A percentile compares a stretch with the other conserved stretches of the same genome.
Conservation (phyloP, 2,329 filamentous ascomycete genomes). For the Cladorrhinum sp. region DNA sequence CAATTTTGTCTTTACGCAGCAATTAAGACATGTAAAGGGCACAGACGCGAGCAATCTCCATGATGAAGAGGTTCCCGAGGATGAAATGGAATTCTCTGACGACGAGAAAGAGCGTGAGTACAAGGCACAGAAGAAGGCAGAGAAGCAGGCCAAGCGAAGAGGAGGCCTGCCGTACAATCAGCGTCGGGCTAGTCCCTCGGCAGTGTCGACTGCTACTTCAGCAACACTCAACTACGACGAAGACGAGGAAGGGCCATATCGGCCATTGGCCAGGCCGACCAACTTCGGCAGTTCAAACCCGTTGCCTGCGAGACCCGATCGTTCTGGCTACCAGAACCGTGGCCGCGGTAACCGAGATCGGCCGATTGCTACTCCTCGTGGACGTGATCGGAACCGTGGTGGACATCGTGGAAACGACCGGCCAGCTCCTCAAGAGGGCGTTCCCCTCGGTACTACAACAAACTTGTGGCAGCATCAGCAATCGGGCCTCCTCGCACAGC, state of each 20-base stretch:
- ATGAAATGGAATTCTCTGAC: conserved; percentile 93
- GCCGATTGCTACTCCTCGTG: conserved; percentile 41
- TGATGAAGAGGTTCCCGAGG: conserved; percentile 82
- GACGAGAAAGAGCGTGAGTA: conserved; percentile 90
- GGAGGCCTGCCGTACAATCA: background rate
- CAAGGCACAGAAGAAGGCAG: conserved; percentile 67
- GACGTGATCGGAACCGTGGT: conserved; percentile 38
- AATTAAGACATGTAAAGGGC: conserved; percentile 74
- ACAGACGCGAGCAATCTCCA: conserved; percentile 94
- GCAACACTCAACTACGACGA: conserved; percentile 64
- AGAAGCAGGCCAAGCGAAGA: conserved; percentile 44
- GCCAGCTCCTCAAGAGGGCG: conserved; percentile 8
- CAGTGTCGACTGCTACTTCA: conserved; percentile 15
- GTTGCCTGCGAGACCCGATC: conserved; percentile 40
- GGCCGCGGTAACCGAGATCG: conserved; percentile 29
- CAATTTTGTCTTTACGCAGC: conserved; percentile 81
- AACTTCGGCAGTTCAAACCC: conserved; percentile 52
- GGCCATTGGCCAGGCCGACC: conserved; percentile 64
- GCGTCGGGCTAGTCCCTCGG: background rate
- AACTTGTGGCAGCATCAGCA: too few species aligned
- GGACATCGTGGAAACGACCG: conserved; percentile 36
- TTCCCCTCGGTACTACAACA: too few species aligned
- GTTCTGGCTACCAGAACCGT: conserved; percentile 13
- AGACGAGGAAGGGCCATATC: conserved; percentile 67
- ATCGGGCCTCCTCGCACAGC: conserved; percentile 12